These are phyloP conservation scores for Geotrichum restrictum DNA, from an alignment of 1,139 yeast species.

Conservation along the genomic window DNA sequence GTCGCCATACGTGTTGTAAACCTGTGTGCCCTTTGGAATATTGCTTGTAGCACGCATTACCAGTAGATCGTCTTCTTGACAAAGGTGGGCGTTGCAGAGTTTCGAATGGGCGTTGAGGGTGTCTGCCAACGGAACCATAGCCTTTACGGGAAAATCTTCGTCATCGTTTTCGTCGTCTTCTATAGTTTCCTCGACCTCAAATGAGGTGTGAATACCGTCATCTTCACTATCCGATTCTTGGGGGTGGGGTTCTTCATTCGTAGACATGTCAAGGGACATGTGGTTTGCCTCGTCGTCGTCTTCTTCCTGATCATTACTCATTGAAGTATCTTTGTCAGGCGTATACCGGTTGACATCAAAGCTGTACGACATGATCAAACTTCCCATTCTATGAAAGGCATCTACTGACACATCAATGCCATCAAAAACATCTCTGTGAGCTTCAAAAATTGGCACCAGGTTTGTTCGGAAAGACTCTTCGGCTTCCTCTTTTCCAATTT, in stretches of 20 bases:
- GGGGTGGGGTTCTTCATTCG: conserved; percentile 35
- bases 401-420: conserved; percentile 45
- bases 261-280: conserved; percentile 21
- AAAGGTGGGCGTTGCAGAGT: conserved; percentile 68
- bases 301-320: conserved; percentile 22
- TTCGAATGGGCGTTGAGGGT: conserved; percentile 80
- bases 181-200: conserved; percentile 31
- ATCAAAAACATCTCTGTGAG: conserved; percentile 30
- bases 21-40: conserved; percentile 64
- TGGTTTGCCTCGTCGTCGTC: conserved; percentile 21
- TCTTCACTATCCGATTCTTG: conserved; percentile 39
- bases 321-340: conserved; percentile 4
- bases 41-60: conserved; percentile 66
- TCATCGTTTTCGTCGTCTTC: conserved; percentile 40
- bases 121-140: conserved; percentile 93
- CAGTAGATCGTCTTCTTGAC: conserved; percentile 40
- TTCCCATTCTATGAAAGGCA: conserved; percentile 69
- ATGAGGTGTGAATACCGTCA: conserved; percentile 34
- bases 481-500: conserved; percentile 72
- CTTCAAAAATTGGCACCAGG: conserved; percentile 38
- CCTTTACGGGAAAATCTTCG: conserved; percentile 55
- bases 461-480: conserved; percentile 50
- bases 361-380: conserved; percentile 62
- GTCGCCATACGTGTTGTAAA: conserved; percentile 86
- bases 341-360: conserved; percentile 49